Conservation (phyloP, 2,329 filamentous ascomycete genomes). For the Verruconis gallopava region DNA sequence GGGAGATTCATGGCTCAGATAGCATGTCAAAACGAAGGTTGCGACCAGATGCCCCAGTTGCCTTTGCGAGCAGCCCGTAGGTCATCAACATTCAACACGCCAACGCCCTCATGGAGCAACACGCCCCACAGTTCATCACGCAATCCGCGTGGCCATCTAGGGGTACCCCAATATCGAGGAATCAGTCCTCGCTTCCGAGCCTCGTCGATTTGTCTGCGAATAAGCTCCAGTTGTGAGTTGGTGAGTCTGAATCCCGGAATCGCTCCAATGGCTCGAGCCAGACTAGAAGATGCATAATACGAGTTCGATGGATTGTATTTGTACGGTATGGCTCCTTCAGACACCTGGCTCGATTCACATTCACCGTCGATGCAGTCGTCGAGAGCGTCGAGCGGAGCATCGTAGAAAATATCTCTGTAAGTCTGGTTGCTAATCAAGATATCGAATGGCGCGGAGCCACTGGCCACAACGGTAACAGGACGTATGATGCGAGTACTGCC, state of each 20-base stretch:
- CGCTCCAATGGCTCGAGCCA: constrained; percentile 40
- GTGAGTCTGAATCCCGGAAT: constrained; percentile 36
- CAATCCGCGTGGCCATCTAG: constrained; percentile 40
- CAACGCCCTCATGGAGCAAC: constrained; percentile 40
- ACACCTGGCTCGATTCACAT: neutral
- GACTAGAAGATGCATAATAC: constrained; percentile 51
- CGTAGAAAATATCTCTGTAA: constrained; percentile 43
- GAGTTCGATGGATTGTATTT: constrained; percentile 34
- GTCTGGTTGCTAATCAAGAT: constrained; percentile 30
- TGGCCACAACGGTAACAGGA: constrained; percentile 40
- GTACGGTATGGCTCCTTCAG: neutral
- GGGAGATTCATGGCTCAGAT: too few relatives aligned
- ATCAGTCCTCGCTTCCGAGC: constrained; percentile 41
- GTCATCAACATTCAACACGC: constrained; percentile 46
- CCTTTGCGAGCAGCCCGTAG: constrained; percentile 33
- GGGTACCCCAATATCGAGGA: constrained; percentile 44
- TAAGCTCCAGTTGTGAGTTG: constrained; percentile 29
- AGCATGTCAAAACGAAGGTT: too few relatives aligned
- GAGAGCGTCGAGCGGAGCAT: constrained; percentile 30
- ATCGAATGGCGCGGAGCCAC: constrained; percentile 39
- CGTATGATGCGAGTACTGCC: constrained; percentile 27
- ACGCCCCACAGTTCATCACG: constrained; percentile 43
- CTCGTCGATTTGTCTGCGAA: constrained; percentile 39
- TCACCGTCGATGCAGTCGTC: neutral
- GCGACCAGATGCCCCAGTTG: constrained; percentile 29